A percentile compares a stretch with the other conserved stretches of the same genome.
phyloP scores from a whole-genome alignment of 352 stramenopile genomes.

The Globisporangium lucens region DNA sequence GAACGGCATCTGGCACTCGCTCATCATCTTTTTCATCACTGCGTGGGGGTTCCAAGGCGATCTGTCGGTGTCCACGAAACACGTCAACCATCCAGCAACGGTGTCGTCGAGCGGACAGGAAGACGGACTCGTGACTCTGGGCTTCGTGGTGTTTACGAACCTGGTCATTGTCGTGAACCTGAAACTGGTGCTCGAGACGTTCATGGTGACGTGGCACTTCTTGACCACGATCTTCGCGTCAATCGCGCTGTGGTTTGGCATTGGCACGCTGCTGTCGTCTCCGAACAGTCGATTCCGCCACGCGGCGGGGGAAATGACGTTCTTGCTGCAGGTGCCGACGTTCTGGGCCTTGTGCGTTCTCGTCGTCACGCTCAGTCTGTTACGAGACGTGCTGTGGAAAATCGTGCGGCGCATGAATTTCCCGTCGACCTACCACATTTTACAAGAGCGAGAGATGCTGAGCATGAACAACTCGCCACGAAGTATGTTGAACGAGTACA shows the following conservation, averaged over 20 bases:
- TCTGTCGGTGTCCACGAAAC: slow-evolving; percentile 22
- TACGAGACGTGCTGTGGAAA: slow-evolving; percentile 77
- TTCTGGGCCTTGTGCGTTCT: slow-evolving; percentile 65
- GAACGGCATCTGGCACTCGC: slow-evolving; percentile 78
- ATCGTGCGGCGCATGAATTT: slow-evolving; percentile 57
- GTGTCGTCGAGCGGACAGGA: slow-evolving; percentile 40
- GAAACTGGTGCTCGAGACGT: slow-evolving; percentile 73
- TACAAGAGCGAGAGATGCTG: slow-evolving; percentile 73
- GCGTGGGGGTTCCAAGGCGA: slow-evolving; percentile 54
- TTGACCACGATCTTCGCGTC: slow-evolving; percentile 49
- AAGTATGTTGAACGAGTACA: slow-evolving; percentile 42
- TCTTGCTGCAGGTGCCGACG: slow-evolving; percentile 48
- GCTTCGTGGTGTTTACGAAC: slow-evolving; percentile 81
- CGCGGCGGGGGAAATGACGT: slow-evolving; percentile 66
- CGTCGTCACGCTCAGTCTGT: slow-evolving; percentile 53
- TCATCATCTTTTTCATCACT: slow-evolving; percentile 83
- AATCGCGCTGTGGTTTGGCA: slow-evolving; percentile 61
- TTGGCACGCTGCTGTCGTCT: slow-evolving; percentile 57
- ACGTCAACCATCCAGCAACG: slow-evolving; percentile 29
- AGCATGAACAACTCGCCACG: slow-evolving; percentile 55
- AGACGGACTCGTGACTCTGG: slow-evolving; percentile 58
- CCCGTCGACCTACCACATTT: slow-evolving; percentile 73
- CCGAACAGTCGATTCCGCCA: slow-evolving; percentile 50
- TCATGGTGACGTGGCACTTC: slow-evolving; percentile 74
- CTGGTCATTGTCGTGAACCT: slow-evolving; percentile 76